phyloP scores from a whole-genome alignment of 1,284 basidiomycete genomes.

The Fistulinella cinereoalba region DNA sequence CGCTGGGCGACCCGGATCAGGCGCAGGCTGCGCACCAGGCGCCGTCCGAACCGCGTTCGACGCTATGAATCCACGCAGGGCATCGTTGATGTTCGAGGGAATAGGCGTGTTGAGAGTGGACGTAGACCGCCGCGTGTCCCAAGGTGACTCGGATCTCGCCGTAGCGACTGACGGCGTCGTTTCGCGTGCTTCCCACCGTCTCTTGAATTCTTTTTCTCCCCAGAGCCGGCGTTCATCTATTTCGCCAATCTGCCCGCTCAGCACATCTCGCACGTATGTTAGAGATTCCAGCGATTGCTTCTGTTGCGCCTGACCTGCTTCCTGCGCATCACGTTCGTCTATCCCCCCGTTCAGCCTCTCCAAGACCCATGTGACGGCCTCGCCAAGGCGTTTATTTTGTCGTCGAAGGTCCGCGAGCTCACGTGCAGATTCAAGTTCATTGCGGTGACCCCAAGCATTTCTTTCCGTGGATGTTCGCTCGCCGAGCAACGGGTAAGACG shows the following conservation, averaged over 20 bases:
- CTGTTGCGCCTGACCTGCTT: slow-evolving; percentile 43
- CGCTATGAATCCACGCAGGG: slow-evolving; percentile 21
- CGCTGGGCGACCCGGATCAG: slow-evolving; percentile 53
- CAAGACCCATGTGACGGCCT: slow-evolving; percentile 68
- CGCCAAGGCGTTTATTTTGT: slow-evolving; percentile 59
- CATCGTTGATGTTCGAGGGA: slow-evolving; percentile 22
- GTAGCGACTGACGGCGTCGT: slow-evolving; percentile 2
- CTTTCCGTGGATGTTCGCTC: slow-evolving; percentile 55
- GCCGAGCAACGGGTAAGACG: slow-evolving; percentile 61
- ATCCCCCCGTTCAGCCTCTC: slow-evolving; percentile 55
- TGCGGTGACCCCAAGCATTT: slow-evolving; percentile 62
- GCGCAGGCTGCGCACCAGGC: slow-evolving; percentile 44
- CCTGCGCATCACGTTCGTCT: slow-evolving; percentile 39
- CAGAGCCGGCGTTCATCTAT: slow-evolving; percentile 65
- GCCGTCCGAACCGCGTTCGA: slow-evolving; percentile 12
- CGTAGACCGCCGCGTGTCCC: slow-evolving; percentile 17
- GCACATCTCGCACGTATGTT: slow-evolving; percentile 70
- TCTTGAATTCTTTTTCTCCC: slow-evolving; percentile 48
- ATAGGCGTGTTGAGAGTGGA: slow-evolving; percentile 8
- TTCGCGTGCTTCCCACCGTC: slow-evolving; percentile 28
- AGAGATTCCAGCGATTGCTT: slow-evolving; percentile 70
- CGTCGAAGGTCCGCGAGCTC: slow-evolving; percentile 52
- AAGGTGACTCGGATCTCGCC: slow-evolving; percentile 10
- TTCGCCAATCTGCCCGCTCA: slow-evolving; percentile 49
- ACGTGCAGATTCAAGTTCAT: slow-evolving; percentile 63